Evolutionary conservation across 169 alveolate genomes (phyloP).

Genomic region (Eimeria praecox): DNA sequence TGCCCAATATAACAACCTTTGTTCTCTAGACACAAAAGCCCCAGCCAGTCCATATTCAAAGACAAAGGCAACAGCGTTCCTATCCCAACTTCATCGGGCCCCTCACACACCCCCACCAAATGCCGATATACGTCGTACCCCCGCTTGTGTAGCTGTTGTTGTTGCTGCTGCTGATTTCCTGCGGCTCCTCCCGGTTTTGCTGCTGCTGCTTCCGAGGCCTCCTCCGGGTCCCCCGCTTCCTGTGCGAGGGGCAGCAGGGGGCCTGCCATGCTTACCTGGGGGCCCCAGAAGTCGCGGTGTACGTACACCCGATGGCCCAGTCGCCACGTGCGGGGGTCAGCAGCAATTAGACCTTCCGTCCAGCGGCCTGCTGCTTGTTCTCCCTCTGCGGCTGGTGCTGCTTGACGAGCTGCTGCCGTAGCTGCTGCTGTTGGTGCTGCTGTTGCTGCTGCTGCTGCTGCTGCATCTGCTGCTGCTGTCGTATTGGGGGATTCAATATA

Average conservation of each 20-base stretch:
- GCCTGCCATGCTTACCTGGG: background rate
- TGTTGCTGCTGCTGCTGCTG: conserved; percentile 59
- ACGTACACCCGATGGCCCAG: conserved; percentile 50
- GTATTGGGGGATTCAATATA: background rate
- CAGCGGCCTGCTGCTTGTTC: conserved; percentile 21
- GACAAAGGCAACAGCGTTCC: background rate
- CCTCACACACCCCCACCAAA: conserved; percentile 2
- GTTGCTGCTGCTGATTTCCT: background rate
- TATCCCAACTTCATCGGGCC: conserved; percentile 8
- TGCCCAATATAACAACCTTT: conserved; percentile 79
- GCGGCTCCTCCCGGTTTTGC: conserved; percentile 9
- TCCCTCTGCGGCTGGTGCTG: conserved; percentile 37
- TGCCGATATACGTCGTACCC: conserved; percentile 11
- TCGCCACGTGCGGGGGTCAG: conserved; percentile 50
- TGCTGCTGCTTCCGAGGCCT: conserved; percentile 23
- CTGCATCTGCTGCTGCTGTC: conserved; percentile 30
- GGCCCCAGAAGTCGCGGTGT: background rate
- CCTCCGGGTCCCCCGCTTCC: background rate
- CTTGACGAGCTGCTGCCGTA: conserved; percentile 8
- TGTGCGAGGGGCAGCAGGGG: background rate
- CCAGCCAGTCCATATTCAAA: conserved; percentile 62
- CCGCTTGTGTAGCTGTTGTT: background rate
- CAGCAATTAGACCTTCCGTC: conserved; percentile 38
- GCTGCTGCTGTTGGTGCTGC: conserved; percentile 21
- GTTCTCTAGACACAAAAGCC: background rate